These are phyloP conservation scores for Lipomyces oligophaga DNA, from an alignment of 805 yeast species.

Conservation along the genomic window DNA sequence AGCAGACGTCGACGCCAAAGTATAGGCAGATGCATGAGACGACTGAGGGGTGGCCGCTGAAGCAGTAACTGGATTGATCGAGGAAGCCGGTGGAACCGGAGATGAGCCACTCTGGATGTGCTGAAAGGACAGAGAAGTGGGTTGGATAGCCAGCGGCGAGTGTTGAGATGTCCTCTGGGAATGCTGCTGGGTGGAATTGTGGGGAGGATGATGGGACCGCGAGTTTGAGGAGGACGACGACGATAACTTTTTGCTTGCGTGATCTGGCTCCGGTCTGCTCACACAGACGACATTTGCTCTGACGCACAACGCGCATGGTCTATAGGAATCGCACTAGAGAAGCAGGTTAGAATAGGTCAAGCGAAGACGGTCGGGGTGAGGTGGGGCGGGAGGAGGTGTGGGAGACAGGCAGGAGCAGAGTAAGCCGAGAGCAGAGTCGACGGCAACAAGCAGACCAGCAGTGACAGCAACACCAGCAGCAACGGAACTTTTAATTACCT, in stretches of 20 bases:
- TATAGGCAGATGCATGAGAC: background rate
- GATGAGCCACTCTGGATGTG: too few relatives aligned
- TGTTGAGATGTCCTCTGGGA: too few relatives aligned
- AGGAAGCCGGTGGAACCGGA: background rate
- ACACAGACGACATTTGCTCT: slow-evolving; percentile 27
- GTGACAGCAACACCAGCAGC: too few relatives aligned
- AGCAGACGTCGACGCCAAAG: slow-evolving; percentile 2
- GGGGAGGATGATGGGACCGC: too few relatives aligned
- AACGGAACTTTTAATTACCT: too few relatives aligned
- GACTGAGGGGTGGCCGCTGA: background rate
- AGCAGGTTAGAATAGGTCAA: background rate
- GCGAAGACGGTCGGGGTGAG: too few relatives aligned
- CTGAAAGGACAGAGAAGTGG: too few relatives aligned
- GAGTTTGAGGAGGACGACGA: slow-evolving; percentile 1
- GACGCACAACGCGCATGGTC: slow-evolving; percentile 28
- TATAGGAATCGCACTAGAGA: slow-evolving; percentile 23
- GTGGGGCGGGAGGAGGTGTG: background rate
- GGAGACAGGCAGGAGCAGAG: background rate
- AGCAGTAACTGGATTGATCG: background rate
- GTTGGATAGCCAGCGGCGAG: too few relatives aligned
- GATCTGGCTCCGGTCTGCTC: slow-evolving; percentile 19
- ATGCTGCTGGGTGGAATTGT: too few relatives aligned
- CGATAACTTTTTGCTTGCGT: background rate
- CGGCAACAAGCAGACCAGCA: too few relatives aligned
- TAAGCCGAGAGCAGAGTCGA: background rate